These are phyloP conservation scores for Asterionellopsis glacialis DNA, from an alignment of 108 stramenopile species.

Conservation along the genomic window DNA sequence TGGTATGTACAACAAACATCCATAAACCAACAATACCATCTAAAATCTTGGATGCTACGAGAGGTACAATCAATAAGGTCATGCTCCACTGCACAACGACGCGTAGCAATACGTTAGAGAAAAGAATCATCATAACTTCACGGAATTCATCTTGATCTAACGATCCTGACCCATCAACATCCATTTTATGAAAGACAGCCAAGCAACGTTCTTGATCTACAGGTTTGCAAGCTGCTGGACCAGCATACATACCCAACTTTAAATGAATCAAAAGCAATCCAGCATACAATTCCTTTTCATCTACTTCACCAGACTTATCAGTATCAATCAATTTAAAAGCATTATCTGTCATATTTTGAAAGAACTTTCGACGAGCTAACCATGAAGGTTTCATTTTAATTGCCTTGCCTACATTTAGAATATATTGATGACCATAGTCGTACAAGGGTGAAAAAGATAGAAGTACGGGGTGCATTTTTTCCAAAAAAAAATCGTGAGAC, in stretches of 20 bases:
- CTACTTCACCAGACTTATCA: constrained; percentile 58
- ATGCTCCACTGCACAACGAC: constrained; percentile 66
- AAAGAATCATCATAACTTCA: constrained; percentile 61
- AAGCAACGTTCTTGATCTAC: constrained; percentile 41
- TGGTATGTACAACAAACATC: constrained; percentile 5
- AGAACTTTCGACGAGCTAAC: constrained; percentile 39
- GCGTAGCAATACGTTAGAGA: constrained; percentile 65
- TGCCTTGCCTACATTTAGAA: not conserved
- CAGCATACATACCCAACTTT: constrained; percentile 67
- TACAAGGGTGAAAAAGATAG: too few species aligned
- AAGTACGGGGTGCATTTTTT: too few species aligned
- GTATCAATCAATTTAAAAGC: constrained; percentile 64
- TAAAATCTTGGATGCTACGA: constrained; percentile 47
- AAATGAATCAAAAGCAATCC: constrained; percentile 78
- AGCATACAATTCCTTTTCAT: constrained; percentile 71
- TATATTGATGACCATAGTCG: too few species aligned
- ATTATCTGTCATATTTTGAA: constrained; percentile 39
- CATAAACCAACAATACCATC: constrained; percentile 14
- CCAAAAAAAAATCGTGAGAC: too few species aligned
- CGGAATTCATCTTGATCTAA: constrained; percentile 64
- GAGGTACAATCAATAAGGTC: constrained; percentile 64
- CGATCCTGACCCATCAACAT: constrained; percentile 40
- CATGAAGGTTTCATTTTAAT: constrained; percentile 16
- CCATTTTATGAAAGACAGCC: constrained; percentile 59
- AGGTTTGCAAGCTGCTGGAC: constrained; percentile 77